A percentile compares a stretch with the other conserved stretches of the same genome.
Evolutionary conservation across 345 rosid genomes (phyloP).

Genomic region (Erucastrum elatum): DNA sequence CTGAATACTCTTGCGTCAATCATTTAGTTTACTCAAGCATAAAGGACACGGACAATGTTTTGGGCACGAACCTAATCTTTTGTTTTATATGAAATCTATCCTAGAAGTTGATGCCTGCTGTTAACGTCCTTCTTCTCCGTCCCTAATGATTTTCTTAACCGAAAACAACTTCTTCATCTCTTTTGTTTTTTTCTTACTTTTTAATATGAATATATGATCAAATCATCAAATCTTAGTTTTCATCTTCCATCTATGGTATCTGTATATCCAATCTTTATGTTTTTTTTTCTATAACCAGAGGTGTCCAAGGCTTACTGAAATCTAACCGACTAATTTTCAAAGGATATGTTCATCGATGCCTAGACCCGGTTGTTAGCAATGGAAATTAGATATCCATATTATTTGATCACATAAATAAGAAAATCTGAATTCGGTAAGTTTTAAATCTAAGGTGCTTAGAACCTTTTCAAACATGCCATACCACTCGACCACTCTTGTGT

Average conservation of each 20-base stretch:
- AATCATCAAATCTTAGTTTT: slow-evolving; percentile 7
- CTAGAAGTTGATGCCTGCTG: slow-evolving; percentile 2
- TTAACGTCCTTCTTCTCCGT: neutral
- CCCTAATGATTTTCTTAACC: too few species aligned
- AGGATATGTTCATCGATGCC: too few species aligned
- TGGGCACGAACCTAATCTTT: slow-evolving; percentile 19
- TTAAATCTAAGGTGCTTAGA: too few species aligned
- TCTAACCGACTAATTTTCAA: too few species aligned
- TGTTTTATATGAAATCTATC: slow-evolving; percentile 15
- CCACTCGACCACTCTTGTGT: too few species aligned
- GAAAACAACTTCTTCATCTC: neutral
- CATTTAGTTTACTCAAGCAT: neutral
- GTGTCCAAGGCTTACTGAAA: too few species aligned
- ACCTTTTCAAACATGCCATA: too few species aligned
- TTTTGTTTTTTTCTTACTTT: neutral
- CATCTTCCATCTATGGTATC: neutral
- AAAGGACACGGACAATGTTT: slow-evolving; percentile 22
- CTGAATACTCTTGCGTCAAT: neutral
- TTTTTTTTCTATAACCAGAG: too few species aligned
- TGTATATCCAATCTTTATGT: neutral
- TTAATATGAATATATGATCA: neutral
- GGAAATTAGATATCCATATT: too few species aligned
- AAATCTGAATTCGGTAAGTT: too few species aligned
- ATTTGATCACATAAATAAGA: too few species aligned
- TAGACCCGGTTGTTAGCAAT: too few species aligned